Percentiles rank a stretch among this genome's conserved stretches.
Conservation (phyloP, 176 grass and related monocot genomes). For the Aegilops speltoides region DNA sequence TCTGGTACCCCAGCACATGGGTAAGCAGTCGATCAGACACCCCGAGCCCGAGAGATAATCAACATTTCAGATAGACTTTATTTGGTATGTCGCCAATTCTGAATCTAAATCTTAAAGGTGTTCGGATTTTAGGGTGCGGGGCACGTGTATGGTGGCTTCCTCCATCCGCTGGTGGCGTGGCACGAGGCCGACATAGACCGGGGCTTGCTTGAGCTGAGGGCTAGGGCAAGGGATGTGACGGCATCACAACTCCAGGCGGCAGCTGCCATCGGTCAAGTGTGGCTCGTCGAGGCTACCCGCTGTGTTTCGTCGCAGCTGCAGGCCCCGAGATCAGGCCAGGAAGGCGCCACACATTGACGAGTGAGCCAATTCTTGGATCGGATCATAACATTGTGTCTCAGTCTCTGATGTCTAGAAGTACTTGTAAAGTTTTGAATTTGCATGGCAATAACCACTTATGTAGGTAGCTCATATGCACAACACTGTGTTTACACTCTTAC, state of each 20-base stretch:
- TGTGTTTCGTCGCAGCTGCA: not conserved
- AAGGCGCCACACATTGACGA: not conserved
- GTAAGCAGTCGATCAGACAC: too few species aligned
- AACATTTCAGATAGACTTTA: not conserved
- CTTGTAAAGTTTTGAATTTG: too few species aligned
- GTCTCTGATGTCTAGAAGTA: too few species aligned
- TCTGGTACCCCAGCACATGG: too few species aligned
- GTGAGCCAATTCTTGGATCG: too few species aligned
- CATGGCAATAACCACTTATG: too few species aligned
- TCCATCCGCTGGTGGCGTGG: constrained; percentile 47
- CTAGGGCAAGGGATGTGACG: constrained; percentile 38
- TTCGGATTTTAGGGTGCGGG: constrained; percentile 41
- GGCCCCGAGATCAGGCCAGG: constrained; percentile 7
- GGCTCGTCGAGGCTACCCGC: too few species aligned
- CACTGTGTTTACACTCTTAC: too few species aligned
- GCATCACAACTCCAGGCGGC: not conserved
- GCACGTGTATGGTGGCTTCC: constrained; percentile 60
- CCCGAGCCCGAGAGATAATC: not conserved
- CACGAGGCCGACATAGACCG: constrained; percentile 72
- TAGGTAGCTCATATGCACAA: too few species aligned
- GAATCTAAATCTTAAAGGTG: not conserved
- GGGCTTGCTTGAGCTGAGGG: constrained; percentile 41
- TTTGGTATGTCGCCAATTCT: not conserved
- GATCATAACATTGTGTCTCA: too few species aligned
- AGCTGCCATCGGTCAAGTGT: too few species aligned